These are phyloP conservation scores for Xylaria sp. DNA, from an alignment of 2,329 filamentous ascomycete genomes.

Conservation along the genomic window DNA sequence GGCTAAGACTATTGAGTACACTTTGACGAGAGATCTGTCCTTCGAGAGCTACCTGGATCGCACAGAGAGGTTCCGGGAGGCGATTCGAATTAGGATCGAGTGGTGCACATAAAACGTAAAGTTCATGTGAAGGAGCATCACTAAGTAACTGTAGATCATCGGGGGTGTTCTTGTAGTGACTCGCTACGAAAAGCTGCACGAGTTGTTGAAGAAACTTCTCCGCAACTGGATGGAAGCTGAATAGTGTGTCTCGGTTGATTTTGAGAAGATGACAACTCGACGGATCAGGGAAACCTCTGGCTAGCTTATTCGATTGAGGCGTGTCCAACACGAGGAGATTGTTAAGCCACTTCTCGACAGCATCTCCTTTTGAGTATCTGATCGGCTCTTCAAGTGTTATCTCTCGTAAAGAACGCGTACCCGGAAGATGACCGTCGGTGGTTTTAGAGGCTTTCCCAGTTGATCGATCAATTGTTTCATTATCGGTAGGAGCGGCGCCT, in stretches of 20 bases:
- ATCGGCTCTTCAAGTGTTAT: conserved; percentile 95
- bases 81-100: conserved; percentile 73
- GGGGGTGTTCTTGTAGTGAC: conserved; percentile 95
- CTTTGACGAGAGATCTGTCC: conserved; percentile 93
- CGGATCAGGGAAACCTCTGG: conserved; percentile 85
- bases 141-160: conserved; percentile 99
- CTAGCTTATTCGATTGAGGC: conserved; percentile 77
- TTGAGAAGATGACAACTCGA: conserved; percentile 89
- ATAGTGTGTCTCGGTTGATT: conserved; percentile 95
- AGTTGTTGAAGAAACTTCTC: conserved; percentile 98
- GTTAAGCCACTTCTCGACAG: conserved; percentile 96
- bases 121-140: conserved; percentile 93
- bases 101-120: conserved; percentile 91
- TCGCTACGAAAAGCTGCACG: conserved; percentile 96
- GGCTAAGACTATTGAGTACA: conserved; percentile 85
- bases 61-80: conserved; percentile 90
- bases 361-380: conserved; percentile 87
- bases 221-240: conserved; percentile 96
- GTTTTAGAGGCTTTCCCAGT: conserved; percentile 76
- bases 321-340: conserved; percentile 91
- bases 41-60: conserved; percentile 92
- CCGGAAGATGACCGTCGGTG: conserved; percentile 58
- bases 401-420: conserved; percentile 83
- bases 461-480: conserved; percentile 75
- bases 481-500: conserved; percentile 56